phyloP scores from a whole-genome alignment of 495 filamentous ascomycete genomes.

The Penicillium paxilli region DNA sequence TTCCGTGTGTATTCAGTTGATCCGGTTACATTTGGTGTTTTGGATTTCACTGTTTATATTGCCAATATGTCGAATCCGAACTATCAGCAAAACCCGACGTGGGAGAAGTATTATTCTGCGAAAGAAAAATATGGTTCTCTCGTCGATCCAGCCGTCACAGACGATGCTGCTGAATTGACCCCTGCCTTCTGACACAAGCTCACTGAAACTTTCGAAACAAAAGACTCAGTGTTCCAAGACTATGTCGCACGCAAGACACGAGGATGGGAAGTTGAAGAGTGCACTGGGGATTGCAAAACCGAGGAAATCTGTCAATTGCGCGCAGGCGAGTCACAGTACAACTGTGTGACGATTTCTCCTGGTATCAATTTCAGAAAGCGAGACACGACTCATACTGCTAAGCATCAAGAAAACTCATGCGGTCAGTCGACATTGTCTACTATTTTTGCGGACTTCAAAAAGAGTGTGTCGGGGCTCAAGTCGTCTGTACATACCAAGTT shows the following conservation, averaged over 20 bases:
- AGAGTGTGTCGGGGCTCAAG: constrained; percentile 5
- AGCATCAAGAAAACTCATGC: constrained; percentile 3
- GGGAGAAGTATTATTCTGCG: constrained; percentile 55
- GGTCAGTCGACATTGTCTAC: constrained; percentile 14
- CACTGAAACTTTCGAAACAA: constrained; percentile 38
- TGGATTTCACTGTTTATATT: constrained; percentile 52
- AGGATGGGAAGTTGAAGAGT: constrained; percentile 35
- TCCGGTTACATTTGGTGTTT: constrained; percentile 51
- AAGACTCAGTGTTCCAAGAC: constrained; percentile 39
- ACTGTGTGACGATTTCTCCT: constrained; percentile 23
- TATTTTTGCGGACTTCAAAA: constrained; percentile 15
- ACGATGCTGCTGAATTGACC: constrained; percentile 43
- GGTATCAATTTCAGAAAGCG: constrained; percentile 24
- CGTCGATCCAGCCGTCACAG: constrained; percentile 38
- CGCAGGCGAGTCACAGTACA: constrained; percentile 33
- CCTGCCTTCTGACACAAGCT: constrained; percentile 60
- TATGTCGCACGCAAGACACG: constrained; percentile 40
- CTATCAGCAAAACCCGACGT: constrained; percentile 44
- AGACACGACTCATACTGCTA: background rate
- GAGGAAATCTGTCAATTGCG: constrained; percentile 43
- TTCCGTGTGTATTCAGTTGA: constrained; percentile 58
- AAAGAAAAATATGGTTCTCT: constrained; percentile 51
- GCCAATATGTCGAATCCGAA: constrained; percentile 46
- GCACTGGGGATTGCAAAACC: constrained; percentile 38
- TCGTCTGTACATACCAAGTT: constrained; percentile 6